A percentile compares a stretch with the other conserved stretches of the same genome.
These are phyloP conservation scores for Spathaspora gorwiae DNA, from an alignment of 805 yeast species.

Conservation along the genomic window DNA sequence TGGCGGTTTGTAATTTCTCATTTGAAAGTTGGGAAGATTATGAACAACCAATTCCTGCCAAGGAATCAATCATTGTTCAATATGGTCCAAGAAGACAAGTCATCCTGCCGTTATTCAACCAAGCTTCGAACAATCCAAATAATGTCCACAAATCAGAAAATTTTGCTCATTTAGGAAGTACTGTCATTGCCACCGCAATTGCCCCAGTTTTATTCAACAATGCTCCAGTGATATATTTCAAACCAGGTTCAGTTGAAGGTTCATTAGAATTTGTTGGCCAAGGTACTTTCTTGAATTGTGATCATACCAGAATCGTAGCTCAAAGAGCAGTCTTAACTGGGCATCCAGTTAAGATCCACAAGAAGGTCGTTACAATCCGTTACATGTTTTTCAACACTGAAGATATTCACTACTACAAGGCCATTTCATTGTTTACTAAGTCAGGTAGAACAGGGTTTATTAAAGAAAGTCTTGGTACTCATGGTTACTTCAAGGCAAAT, in stretches of 20 bases:
- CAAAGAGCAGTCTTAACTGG: slow-evolving; percentile 90
- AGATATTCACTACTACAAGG: slow-evolving; percentile 84
- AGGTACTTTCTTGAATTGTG: slow-evolving; percentile 85
- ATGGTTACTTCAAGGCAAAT: slow-evolving; percentile 94
- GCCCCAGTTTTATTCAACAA: slow-evolving; percentile 83
- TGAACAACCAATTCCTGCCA: slow-evolving; percentile 80
- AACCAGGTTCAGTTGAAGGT: slow-evolving; percentile 46
- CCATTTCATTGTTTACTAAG: slow-evolving; percentile 88
- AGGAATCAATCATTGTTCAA: slow-evolving; percentile 76
- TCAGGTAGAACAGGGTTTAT: slow-evolving; percentile 92
- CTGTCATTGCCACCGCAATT: slow-evolving; percentile 75
- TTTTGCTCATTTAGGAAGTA: slow-evolving; percentile 70
- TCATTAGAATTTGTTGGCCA: slow-evolving; percentile 72
- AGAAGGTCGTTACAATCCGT: slow-evolving; percentile 82
- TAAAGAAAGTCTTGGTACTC: slow-evolving; percentile 94
- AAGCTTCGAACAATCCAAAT: slow-evolving; percentile 69
- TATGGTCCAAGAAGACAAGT: slow-evolving; percentile 89
- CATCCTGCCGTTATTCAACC: slow-evolving; percentile 79
- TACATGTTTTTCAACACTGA: slow-evolving; percentile 95
- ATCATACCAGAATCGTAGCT: slow-evolving; percentile 77
- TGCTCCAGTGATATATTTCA: slow-evolving; percentile 82
- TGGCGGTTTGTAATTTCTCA: slow-evolving; percentile 76
- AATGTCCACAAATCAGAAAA: slow-evolving; percentile 84
- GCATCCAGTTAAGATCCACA: slow-evolving; percentile 92
- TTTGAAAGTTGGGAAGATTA: slow-evolving; percentile 87